Evolutionary conservation across 768 basidiomycete species (phyloP).

Genomic region (Cantharellus anzutake): DNA sequence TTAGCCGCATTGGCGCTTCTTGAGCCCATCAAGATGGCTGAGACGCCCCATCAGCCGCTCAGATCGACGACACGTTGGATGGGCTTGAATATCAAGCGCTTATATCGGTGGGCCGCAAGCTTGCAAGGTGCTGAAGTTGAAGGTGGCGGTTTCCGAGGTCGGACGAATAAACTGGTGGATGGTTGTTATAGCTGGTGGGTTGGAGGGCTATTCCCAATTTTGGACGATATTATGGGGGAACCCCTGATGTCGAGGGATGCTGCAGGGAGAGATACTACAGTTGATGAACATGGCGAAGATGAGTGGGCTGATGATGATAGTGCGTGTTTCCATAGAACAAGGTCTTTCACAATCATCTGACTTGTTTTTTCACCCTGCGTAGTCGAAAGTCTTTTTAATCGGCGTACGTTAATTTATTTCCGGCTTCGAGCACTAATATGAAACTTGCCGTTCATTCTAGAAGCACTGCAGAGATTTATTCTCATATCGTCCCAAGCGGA

Average conservation of each 20-base stretch:
- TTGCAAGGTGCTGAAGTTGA: conserved; percentile 77
- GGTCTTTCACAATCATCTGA: not conserved
- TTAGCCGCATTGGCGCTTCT: conserved; percentile 71
- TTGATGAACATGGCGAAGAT: conserved; percentile 13
- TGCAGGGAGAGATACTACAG: not conserved
- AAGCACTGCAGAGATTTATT: conserved; percentile 74
- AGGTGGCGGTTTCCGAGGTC: conserved; percentile 79
- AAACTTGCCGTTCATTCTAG: conserved; percentile 1
- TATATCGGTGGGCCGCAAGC: conserved; percentile 9
- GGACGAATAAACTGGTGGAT: conserved; percentile 97
- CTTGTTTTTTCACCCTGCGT: conserved; percentile 7
- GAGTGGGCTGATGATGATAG: conserved; percentile 62
- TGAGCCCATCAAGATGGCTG: conserved; percentile 22
- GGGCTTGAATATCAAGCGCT: conserved; percentile 4
- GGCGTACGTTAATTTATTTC: conserved; percentile 13
- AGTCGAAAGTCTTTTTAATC: conserved; percentile 34
- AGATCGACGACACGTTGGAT: not conserved
- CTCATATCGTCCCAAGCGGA: conserved; percentile 72
- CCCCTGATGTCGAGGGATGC: conserved; percentile 10
- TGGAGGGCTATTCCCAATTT: conserved; percentile 64
- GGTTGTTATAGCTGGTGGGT: conserved; percentile 99
- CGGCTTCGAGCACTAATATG: not conserved
- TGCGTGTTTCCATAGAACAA: conserved; percentile 15
- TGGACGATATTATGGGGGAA: conserved; percentile 29
- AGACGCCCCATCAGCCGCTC: conserved; percentile 10